These are phyloP conservation scores for Trichoderma polysporum DNA, from an alignment of 2,329 filamentous ascomycete species.

Conservation along the genomic window DNA sequence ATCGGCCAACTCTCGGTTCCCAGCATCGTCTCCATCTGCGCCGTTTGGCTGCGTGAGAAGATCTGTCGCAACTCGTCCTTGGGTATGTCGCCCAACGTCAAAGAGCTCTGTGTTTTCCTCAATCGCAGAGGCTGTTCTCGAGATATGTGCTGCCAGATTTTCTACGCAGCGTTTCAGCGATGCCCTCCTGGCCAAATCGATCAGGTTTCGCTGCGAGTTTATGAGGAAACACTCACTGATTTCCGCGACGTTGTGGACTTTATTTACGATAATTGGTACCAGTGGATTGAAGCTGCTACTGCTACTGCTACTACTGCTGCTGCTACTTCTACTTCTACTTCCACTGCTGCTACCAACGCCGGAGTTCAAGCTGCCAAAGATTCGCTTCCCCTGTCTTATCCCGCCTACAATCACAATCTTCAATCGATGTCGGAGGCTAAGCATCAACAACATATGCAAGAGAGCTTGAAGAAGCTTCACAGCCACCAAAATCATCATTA, in stretches of 20 bases:
- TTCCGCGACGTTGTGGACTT: background rate
- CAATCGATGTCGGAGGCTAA: background rate
- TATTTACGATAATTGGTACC: background rate
- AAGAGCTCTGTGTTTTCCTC: conserved; percentile 6
- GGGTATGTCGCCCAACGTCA: background rate
- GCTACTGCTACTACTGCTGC: background rate
- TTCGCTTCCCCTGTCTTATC: background rate
- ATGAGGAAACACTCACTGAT: background rate
- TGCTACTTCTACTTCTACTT: background rate
- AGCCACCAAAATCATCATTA: background rate
- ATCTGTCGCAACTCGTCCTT: background rate
- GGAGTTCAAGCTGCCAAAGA: background rate
- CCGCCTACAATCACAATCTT: conserved; percentile 1
- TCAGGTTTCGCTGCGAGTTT: background rate
- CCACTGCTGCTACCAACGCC: too few species aligned
- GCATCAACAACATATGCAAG: background rate
- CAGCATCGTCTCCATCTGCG: conserved; percentile 29
- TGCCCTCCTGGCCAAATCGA: too few species aligned
- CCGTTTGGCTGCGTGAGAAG: conserved; percentile 32
- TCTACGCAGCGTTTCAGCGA: background rate
- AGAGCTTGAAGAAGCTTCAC: background rate
- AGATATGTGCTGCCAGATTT: conserved; percentile 16
- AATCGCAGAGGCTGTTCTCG: background rate
- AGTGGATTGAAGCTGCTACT: background rate
- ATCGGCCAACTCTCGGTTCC: conserved; percentile 14